Evolutionary conservation across 2,329 filamentous ascomycete species (phyloP).

Genomic region (Ophiobolus disseminans): DNA sequence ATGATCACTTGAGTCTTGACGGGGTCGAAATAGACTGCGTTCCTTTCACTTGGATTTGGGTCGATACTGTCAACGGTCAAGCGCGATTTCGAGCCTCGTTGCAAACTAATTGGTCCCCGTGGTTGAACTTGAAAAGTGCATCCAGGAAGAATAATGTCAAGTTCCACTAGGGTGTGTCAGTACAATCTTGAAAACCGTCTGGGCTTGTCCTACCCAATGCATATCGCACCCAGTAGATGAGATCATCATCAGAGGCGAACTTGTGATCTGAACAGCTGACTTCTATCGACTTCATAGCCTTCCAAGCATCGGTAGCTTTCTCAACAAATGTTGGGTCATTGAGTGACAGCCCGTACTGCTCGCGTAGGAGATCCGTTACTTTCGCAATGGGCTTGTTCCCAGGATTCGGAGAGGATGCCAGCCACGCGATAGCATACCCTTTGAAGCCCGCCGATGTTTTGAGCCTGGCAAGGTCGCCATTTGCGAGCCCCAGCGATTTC

Average conservation of each 20-base stretch:
- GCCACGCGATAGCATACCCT: conserved; percentile 70
- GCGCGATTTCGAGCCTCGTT: conserved; percentile 58
- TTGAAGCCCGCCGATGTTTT: conserved; percentile 51
- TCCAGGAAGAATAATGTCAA: conserved; percentile 73
- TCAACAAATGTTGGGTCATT: conserved; percentile 62
- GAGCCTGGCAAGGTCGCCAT: conserved; percentile 67
- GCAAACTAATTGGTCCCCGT: conserved; percentile 57
- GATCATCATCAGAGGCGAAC: conserved; percentile 34
- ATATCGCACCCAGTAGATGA: conserved; percentile 39
- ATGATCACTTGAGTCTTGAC: conserved; percentile 31
- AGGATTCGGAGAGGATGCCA: conserved; percentile 55
- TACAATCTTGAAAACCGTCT: background rate
- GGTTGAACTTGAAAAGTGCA: conserved; percentile 70
- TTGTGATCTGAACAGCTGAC: conserved; percentile 30
- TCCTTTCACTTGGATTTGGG: conserved; percentile 33
- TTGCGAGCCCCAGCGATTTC: conserved; percentile 60
- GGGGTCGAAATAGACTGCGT: conserved; percentile 41
- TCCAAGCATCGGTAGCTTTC: conserved; percentile 51
- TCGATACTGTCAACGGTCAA: conserved; percentile 68
- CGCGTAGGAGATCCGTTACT: conserved; percentile 76
- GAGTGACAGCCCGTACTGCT: conserved; percentile 74
- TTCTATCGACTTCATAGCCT: conserved; percentile 38
- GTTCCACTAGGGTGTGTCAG: conserved; percentile 57
- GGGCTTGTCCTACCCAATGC: conserved; percentile 38
- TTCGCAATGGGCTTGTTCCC: conserved; percentile 55